Percentiles rank a stretch among this genome's conserved stretches.
These are phyloP conservation scores for Nitzschia inconspicua DNA, from an alignment of 108 stramenopile species.

Conservation along the genomic window DNA sequence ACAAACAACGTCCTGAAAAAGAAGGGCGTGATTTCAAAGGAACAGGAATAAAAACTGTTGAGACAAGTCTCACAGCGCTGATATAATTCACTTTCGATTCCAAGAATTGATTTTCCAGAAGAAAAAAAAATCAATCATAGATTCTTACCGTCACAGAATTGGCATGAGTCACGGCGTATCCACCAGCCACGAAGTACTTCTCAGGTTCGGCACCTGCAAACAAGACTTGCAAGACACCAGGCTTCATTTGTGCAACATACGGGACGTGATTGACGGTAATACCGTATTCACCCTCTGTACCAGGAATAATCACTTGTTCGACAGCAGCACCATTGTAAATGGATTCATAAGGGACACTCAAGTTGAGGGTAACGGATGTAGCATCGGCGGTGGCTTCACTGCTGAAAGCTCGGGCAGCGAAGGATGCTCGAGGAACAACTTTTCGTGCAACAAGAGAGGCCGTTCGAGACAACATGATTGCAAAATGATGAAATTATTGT, in stretches of 20 bases:
- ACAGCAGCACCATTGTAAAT: conserved; percentile 86
- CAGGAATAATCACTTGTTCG: conserved; percentile 83
- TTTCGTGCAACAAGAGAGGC: conserved; percentile 15
- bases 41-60: neutral
- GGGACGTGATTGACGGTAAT: conserved; percentile 94
- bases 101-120: neutral
- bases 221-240: conserved; percentile 91
- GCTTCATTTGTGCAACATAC: conserved; percentile 94
- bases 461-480: conserved; percentile 32
- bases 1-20: conserved; percentile 84
- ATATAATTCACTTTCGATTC: no score
- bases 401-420: conserved; percentile 28
- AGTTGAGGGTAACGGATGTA: conserved; percentile 81
- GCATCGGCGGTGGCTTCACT: conserved; percentile 42
- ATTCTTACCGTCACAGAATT: conserved; percentile 86
- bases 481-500: neutral
- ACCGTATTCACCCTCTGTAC: conserved; percentile 94
- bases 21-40: neutral
- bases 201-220: conserved; percentile 80
- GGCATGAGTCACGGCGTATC: conserved; percentile 91
- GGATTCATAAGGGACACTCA: conserved; percentile 90
- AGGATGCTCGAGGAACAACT: conserved; percentile 24
- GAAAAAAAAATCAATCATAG: neutral
- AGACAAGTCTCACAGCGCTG: no score
- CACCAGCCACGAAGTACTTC: conserved; percentile 96